phyloP scores from a whole-genome alignment of 108 stramenopile species.

The Mediolabrus comicus region DNA sequence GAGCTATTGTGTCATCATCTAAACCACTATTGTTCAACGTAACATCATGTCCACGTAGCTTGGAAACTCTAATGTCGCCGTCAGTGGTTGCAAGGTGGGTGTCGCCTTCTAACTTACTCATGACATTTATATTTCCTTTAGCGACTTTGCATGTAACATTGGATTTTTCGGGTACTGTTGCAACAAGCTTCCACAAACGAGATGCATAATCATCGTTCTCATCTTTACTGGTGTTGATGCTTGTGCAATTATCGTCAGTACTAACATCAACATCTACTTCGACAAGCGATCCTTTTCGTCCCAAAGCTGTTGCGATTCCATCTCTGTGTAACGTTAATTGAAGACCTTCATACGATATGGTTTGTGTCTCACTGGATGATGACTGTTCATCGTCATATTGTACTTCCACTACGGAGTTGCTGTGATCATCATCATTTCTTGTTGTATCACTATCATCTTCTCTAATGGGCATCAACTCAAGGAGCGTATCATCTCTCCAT shows the following conservation, averaged over 20 bases:
- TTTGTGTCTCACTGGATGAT: not conserved
- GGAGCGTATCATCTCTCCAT: constrained; percentile 33
- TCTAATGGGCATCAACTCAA: constrained; percentile 15
- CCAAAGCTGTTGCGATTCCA: constrained; percentile 27
- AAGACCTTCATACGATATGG: constrained; percentile 1
- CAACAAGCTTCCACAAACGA: constrained; percentile 22
- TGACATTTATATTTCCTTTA: constrained; percentile 50
- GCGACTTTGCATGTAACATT: constrained; percentile 58
- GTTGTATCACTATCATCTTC: not conserved
- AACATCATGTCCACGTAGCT: constrained; percentile 70
- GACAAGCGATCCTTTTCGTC: constrained; percentile 22
- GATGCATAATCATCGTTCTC: not conserved
- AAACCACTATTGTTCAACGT: constrained; percentile 24
- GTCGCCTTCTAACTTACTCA: constrained; percentile 78
- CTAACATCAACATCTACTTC: constrained; percentile 11
- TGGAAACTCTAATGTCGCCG: constrained; percentile 61
- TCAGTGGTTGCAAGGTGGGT: constrained; percentile 47
- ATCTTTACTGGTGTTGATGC: not conserved
- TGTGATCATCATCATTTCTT: not conserved
- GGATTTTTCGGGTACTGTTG: constrained; percentile 75
- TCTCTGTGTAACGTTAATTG: constrained; percentile 13
- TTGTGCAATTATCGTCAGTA: not conserved
- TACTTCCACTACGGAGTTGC: not conserved
- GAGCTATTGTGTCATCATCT: not conserved
- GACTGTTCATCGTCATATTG: not conserved